Percentiles rank a stretch among this genome's conserved stretches.
These are phyloP conservation scores for Coniosporium apollinis DNA, from an alignment of 495 filamentous ascomycete genomes.

Conservation along the genomic window DNA sequence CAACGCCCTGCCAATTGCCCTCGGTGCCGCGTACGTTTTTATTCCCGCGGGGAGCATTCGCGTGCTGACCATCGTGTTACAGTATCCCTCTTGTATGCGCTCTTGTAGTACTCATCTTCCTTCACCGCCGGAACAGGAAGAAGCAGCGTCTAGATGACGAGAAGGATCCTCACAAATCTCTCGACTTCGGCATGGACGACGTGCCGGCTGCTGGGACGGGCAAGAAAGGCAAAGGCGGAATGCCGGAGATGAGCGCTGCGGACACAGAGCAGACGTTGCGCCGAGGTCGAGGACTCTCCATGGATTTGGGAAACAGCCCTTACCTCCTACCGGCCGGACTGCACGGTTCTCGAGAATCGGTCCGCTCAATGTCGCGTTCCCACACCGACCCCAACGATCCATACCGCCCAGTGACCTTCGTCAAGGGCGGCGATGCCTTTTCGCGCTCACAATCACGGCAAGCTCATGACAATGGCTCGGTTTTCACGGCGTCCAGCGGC, in stretches of 20 bases:
- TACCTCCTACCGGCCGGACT: conserved; percentile 78
- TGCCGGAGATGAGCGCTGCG: conserved; percentile 25
- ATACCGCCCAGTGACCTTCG: conserved; percentile 56
- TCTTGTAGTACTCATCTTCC: conserved; percentile 47
- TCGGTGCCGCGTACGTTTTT: conserved; percentile 64
- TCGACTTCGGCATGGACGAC: conserved; percentile 76
- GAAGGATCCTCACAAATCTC: conserved; percentile 74
- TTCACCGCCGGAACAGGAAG: conserved; percentile 61
- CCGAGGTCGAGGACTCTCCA: conserved; percentile 56
- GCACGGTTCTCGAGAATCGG: conserved; percentile 63
- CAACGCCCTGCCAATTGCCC: conserved; percentile 57
- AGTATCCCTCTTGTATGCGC: conserved; percentile 65
- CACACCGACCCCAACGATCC: conserved; percentile 59
- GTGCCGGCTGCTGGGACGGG: conserved; percentile 26
- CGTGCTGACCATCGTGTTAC: conserved; percentile 9
- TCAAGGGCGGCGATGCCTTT: conserved; percentile 33
- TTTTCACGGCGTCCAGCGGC: conserved; percentile 38
- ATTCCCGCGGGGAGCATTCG: conserved; percentile 9
- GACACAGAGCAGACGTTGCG: conserved; percentile 32
- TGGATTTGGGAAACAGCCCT: conserved; percentile 70
- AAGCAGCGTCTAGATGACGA: conserved; percentile 64
- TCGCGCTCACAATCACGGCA: conserved; percentile 30
- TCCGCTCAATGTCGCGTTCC: conserved; percentile 66
- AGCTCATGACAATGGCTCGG: conserved; percentile 42
- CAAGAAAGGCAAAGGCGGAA: conserved; percentile 31